A percentile compares a stretch with the other conserved stretches of the same genome.
phyloP scores from a whole-genome alignment of 2,329 filamentous ascomycete genomes.

The Sarocladiaceae sp. region DNA sequence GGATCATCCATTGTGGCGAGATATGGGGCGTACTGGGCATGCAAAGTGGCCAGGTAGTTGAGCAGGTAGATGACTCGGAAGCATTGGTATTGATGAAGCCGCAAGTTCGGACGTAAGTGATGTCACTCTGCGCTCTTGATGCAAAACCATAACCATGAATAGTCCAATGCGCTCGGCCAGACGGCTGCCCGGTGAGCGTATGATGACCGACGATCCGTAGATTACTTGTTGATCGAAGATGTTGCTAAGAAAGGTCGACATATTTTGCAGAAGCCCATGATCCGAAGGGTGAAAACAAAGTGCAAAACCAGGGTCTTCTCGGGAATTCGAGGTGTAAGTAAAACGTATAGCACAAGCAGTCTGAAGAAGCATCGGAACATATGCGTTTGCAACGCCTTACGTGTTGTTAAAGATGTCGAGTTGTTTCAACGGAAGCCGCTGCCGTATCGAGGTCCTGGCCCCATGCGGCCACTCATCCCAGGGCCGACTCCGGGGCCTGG shows the following conservation, averaged over 20 bases:
- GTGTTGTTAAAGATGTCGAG: background rate
- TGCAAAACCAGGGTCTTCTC: too few species aligned
- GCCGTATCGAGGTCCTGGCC: slow-evolving; percentile 52
- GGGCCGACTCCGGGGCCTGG: slow-evolving; percentile 77
- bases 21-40: slow-evolving; percentile 4
- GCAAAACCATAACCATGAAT: slow-evolving; percentile 56
- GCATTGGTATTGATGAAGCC: too few species aligned
- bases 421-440: slow-evolving; percentile 45
- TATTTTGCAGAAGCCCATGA: slow-evolving; percentile 30
- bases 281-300: slow-evolving; percentile 21
- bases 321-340: background rate
- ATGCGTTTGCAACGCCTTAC: background rate
- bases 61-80: too few species aligned
- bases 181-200: slow-evolving; percentile 45
- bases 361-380: background rate
- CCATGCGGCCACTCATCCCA: slow-evolving; percentile 51
- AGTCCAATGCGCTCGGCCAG: slow-evolving; percentile 51
- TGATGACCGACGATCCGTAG: slow-evolving; percentile 52
- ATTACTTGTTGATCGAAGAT: slow-evolving; percentile 45
- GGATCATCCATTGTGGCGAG: background rate
- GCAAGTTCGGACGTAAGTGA: background rate
- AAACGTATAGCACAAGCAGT: slow-evolving; percentile 3
- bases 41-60: too few species aligned
- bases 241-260: slow-evolving; percentile 40
- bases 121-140: slow-evolving; percentile 23